Base-by-base conservation (phyloP, 768 basidiomycete genomes). In the Leccinum boreale region DNA sequence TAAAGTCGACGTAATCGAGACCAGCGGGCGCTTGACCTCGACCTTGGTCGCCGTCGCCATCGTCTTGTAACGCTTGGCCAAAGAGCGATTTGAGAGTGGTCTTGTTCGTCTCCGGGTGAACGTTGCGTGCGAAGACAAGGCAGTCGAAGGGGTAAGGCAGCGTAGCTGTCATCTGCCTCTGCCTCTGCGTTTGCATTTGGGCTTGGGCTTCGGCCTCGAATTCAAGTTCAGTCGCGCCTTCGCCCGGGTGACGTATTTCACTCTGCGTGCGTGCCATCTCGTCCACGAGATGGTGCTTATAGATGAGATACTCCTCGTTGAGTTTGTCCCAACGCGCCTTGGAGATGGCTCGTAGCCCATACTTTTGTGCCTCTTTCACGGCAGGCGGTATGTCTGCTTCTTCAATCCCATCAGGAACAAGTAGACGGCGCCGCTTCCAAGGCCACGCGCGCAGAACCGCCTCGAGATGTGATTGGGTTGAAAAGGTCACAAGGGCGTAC, bases 1-100 rank as follows among this genome's bases (percentile, higher is more conserved):
- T 84, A 68, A 83, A 92, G 71, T 93, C 91, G 17, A 92, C 80
- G 55, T 94, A 94, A 65, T 92, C 88, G 28, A 93, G 69, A 2
- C 77, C 81, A 7, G 73, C 71, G 15, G 54, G 0, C 11, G 35
- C 17, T n/a, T 10, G 35, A 8, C 29, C 26, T 58, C 33, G n/a
- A 42, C 10, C n/a, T 11, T 19, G 50, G 19, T 44, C 35, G 47
- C 7, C 52, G 1, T 45, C 31, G 14, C 6, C 31, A 8, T 50
- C 24, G 24, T 46, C 64, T 19, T 33, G 51, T 46, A 84, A 78
- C 2, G 81, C 78, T 7, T 66, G 67, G 0, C 76, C 64, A 58
- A 92, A 85, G 5, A 90, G 68, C 3, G 75, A 69, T 45, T 84
- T 86, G 15, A 94, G 76, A 0, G 88, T 86, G 0, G 92, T 92